These are phyloP conservation scores for Ehretia macrophylla DNA, from an alignment of 257 asterid genomes.

Conservation along the genomic window DNA sequence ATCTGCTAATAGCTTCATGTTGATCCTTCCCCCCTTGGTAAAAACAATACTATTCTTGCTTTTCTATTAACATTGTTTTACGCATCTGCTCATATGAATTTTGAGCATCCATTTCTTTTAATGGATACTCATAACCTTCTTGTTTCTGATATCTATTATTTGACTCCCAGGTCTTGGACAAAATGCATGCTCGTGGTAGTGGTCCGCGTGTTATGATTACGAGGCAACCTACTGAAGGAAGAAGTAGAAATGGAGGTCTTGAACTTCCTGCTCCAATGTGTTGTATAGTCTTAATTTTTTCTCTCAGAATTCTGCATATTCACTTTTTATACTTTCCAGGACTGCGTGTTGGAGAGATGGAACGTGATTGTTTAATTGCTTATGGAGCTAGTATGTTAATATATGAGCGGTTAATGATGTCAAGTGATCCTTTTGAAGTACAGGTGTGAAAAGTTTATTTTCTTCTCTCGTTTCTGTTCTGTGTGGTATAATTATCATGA, in stretches of 20 bases:
- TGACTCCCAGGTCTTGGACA: slow-evolving; percentile 67
- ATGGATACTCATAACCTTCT: neutral
- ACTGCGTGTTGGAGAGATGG: slow-evolving; percentile 97
- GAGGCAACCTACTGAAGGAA: slow-evolving; percentile 98
- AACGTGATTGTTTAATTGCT: slow-evolving; percentile 97
- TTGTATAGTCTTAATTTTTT: neutral
- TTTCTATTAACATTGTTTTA: too few species aligned
- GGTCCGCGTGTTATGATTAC: slow-evolving; percentile 91
- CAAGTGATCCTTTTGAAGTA: slow-evolving; percentile 96
- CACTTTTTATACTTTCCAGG: slow-evolving; percentile 42
- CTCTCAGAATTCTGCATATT: slow-evolving; percentile 2
- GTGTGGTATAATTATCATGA: neutral
- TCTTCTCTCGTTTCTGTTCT: neutral
- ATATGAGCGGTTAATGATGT: slow-evolving; percentile 84
- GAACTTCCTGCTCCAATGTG: neutral
- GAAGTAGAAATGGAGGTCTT: slow-evolving; percentile 85
- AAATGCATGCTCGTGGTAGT: slow-evolving; percentile 96
- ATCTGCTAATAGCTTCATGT: too few species aligned
- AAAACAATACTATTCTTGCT: too few species aligned
- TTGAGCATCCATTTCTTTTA: neutral
- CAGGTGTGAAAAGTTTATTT: slow-evolving; percentile 47
- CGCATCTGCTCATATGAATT: too few species aligned
- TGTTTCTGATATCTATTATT: slow-evolving; percentile 13
- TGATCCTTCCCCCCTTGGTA: too few species aligned
- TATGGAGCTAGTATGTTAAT: slow-evolving; percentile 95